Evolutionary conservation across 768 basidiomycete species (phyloP), one percentile per base, ranked within the genome.

Genomic region (Steccherinum ochraceum): DNA sequence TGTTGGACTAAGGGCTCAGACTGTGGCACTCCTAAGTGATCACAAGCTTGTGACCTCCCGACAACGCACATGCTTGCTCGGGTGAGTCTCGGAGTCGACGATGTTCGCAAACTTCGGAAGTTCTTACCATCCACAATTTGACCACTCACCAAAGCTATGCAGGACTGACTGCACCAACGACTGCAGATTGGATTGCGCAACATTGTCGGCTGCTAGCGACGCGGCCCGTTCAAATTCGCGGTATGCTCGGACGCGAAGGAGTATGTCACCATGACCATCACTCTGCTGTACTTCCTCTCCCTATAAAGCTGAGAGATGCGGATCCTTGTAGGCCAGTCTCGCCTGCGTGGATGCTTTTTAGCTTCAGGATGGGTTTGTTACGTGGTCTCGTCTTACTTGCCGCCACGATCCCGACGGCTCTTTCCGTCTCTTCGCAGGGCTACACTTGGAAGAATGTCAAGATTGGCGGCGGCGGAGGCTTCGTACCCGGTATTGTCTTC

Each of bases 361-460:
- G 39, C 39, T n/a, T n/a, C 39, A n/a, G 12, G 39, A 61, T 58
- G 56, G 23, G 58, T n/a, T 51, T 30, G n/a, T 43, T 47, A 20
- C 47, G 45, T 46, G 27, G 71, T 35, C 59, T 66, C 23, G 51
- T 66, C 24, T 56, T 73, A 27, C 58, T 65, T 25, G 61, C 63
- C n/a, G 58, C 65, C 30, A 53, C 62, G 13, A 62, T 54, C 39
- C 65, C 68, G 16, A 46, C 71, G 16, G 72, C 61, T 24, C 49
- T 57, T 24, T 74, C 75, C 1, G 71, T 72, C 40, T 65, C 73
- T n/a, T 69, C 77, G 10, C 77, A 80, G 56, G 46, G 68, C 1
- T 82, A 84, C 58, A 74, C 68, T 16, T 84, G 81, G 81, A 77
- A 78, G 59, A 83, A 83, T 57, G 81, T 82, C 53, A 81, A 80